Conservation (phyloP, 1,284 basidiomycete species). For the Moniliophthora roreri region DNA sequence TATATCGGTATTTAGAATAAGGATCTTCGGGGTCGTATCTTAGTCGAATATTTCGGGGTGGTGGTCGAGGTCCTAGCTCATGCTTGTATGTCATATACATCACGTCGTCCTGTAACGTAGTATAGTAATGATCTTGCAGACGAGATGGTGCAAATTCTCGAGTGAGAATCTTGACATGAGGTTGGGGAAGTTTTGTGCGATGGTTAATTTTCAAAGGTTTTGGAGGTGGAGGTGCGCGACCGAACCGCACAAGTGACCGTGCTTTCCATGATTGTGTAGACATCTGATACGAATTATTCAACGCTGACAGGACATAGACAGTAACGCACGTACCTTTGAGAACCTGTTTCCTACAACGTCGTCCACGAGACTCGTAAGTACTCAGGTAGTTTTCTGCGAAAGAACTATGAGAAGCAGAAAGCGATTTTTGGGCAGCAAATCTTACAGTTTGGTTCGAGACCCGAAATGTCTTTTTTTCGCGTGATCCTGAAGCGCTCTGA, state of each 20-base stretch:
- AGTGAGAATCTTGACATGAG: conserved; percentile 60
- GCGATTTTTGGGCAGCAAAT: no score
- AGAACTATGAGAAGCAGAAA: no score
- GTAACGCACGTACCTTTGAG: no score
- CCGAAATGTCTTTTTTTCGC: no score
- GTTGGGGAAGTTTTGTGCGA: conserved; percentile 58
- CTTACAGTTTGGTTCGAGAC: no score
- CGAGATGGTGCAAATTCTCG: conserved; percentile 78
- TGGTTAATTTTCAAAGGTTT: conserved; percentile 48
- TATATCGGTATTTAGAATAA: conserved; percentile 73
- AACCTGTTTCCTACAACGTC: no score
- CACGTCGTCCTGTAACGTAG: conserved; percentile 82
- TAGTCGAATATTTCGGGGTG: conserved; percentile 60
- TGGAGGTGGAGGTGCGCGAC: conserved; percentile 43
- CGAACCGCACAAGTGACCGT: conserved; percentile 40
- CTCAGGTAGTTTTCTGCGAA: no score
- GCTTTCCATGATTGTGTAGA: neutral
- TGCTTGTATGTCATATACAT: conserved; percentile 97
- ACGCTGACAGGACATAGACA: no score
- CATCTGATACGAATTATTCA: no score
- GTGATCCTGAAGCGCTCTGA: no score
- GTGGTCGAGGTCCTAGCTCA: conserved; percentile 49
- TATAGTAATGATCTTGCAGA: conserved; percentile 83
- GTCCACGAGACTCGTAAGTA: no score
- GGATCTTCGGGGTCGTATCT: conserved; percentile 79